These are phyloP conservation scores for Pythium aquatile DNA, from an alignment of 352 stramenopile genomes.

Conservation along the genomic window DNA sequence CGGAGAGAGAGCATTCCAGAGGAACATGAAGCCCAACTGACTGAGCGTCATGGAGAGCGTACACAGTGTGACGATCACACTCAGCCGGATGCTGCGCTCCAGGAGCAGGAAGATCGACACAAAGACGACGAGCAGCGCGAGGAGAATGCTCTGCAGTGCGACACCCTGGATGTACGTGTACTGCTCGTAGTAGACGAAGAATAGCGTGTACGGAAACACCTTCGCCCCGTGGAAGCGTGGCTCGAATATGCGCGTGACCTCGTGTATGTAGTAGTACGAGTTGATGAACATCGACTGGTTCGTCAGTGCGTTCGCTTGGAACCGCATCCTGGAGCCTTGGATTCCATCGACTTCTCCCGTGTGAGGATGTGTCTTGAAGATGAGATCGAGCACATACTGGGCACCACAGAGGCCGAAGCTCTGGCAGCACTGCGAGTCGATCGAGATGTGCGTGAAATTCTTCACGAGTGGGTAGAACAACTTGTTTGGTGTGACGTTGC, in stretches of 20 bases:
- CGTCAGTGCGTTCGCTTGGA: conserved; percentile 82
- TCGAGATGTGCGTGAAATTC: conserved; percentile 84
- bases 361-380: conserved; percentile 45
- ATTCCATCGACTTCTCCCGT: conserved; percentile 38
- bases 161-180: conserved; percentile 91
- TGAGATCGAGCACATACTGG: conserved; percentile 83
- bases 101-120: conserved; percentile 76
- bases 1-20: conserved; percentile 65
- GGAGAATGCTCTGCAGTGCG: conserved; percentile 79
- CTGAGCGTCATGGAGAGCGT: conserved; percentile 80
- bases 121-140: conserved; percentile 83
- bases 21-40: conserved; percentile 76
- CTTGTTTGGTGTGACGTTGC: conserved; percentile 55
- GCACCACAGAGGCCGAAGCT: conserved; percentile 85
- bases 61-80: conserved; percentile 65
- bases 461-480: conserved; percentile 80
- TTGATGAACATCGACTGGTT: conserved; percentile 91
- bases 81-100: conserved; percentile 61
- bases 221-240: conserved; percentile 5
- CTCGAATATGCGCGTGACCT: conserved; percentile 46
- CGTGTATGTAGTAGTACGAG: conserved; percentile 86
- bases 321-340: conserved; percentile 75
- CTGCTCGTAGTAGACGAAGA: conserved; percentile 92
- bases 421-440: conserved; percentile 89
- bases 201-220: conserved; percentile 89